Conservation (phyloP, 2,329 filamentous ascomycete species). For the Ascochyta lentis region DNA sequence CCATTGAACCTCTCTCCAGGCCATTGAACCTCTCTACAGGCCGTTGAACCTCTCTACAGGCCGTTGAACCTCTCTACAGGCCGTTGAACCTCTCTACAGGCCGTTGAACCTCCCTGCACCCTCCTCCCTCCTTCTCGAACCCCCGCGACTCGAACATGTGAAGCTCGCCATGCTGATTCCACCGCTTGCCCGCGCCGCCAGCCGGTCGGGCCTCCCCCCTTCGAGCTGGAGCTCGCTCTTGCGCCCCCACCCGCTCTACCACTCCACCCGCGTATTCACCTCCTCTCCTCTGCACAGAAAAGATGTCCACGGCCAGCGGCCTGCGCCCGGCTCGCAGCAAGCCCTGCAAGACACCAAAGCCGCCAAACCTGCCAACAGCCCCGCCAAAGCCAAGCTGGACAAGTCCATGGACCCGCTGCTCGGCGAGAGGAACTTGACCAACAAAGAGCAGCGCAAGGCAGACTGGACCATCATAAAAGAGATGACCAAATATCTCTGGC, state of each 20-base stretch:
- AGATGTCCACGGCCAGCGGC: conserved; percentile 48
- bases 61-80: conserved; percentile 14
- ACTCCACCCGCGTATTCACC: conserved; percentile 51
- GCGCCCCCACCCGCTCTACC: conserved; percentile 28
- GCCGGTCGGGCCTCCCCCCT: conserved; percentile 34
- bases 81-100: conserved; percentile 5
- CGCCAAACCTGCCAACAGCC: conserved; percentile 28
- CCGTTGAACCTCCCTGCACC: conserved; percentile 16
- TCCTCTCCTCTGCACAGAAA: conserved; percentile 53
- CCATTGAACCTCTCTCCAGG: conserved; percentile 15
- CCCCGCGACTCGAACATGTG: conserved; percentile 32
- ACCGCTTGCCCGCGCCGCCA: conserved; percentile 44
- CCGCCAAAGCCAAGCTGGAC: conserved; percentile 30
- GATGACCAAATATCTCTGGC: conserved; percentile 96
- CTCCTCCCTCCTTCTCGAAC: neutral
- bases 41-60: conserved; percentile 14
- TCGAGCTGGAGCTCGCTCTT: conserved; percentile 24
- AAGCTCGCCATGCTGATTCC: conserved; percentile 43
- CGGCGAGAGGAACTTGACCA: conserved; percentile 68
- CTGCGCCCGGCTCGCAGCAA: conserved; percentile 33
- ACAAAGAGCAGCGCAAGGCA: conserved; percentile 89
- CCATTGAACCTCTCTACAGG: conserved; percentile 15
- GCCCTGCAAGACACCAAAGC: conserved; percentile 24
- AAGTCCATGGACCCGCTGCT: conserved; percentile 57
- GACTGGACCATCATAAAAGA: conserved; percentile 99